These are phyloP conservation scores for Endoconidiophora laricicola DNA, from an alignment of 2,329 filamentous ascomycete species.

Conservation along the genomic window DNA sequence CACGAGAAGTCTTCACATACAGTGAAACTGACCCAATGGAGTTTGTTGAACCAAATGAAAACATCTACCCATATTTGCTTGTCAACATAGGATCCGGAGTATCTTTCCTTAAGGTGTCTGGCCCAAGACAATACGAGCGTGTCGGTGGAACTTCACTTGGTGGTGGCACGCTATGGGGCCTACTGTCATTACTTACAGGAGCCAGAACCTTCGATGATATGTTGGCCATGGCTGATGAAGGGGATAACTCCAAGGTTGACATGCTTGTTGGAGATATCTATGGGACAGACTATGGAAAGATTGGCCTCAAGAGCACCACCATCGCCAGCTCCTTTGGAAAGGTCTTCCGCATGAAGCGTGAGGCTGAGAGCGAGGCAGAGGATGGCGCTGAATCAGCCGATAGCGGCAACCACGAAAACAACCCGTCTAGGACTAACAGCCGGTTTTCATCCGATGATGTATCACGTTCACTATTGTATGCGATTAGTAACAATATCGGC, in stretches of 20 bases:
- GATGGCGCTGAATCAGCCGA: constrained; percentile 38
- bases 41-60: constrained; percentile 62
- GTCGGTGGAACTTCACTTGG: constrained; percentile 91
- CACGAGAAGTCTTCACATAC: constrained; percentile 92
- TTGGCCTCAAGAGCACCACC: constrained; percentile 85
- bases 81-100: constrained; percentile 98
- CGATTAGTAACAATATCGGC: constrained; percentile 94
- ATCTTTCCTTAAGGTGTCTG: constrained; percentile 91
- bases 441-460: constrained; percentile 72
- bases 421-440: constrained; percentile 18
- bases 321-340: constrained; percentile 96
- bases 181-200: constrained; percentile 82
- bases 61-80: constrained; percentile 86
- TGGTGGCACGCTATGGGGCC: constrained; percentile 92
- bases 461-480: constrained; percentile 78
- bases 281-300: constrained; percentile 87
- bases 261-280: constrained; percentile 98
- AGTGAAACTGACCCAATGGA: constrained; percentile 81
- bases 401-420: constrained; percentile 7
- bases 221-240: constrained; percentile 76
- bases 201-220: constrained; percentile 94
- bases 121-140: constrained; percentile 69
- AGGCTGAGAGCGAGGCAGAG: constrained; percentile 64
- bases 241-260: constrained; percentile 86
- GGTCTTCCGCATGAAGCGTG: constrained; percentile 80